A percentile compares a stretch with the other conserved stretches of the same genome.
These are phyloP conservation scores for Cyberlindnera galapagoensis DNA, from an alignment of 805 yeast species.

Conservation along the genomic window DNA sequence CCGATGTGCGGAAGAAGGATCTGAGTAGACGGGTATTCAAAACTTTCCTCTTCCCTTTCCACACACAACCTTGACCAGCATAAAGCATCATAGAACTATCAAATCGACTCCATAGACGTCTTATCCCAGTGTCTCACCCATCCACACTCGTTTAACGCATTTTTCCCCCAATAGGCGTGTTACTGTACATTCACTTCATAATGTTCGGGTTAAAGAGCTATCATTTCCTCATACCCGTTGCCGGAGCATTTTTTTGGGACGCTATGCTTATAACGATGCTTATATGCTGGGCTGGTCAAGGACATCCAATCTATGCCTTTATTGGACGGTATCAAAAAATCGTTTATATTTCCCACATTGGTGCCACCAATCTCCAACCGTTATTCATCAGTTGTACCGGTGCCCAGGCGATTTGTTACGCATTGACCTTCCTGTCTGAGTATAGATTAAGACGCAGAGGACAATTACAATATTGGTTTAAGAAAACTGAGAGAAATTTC, in stretches of 20 bases:
- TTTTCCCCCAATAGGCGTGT: too few species aligned
- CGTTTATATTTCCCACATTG: constrained; percentile 79
- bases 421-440: constrained; percentile 58
- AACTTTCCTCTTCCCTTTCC: too few species aligned
- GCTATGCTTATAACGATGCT: constrained; percentile 83
- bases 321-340: constrained; percentile 40
- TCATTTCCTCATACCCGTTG: constrained; percentile 54
- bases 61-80: too few species aligned
- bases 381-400: constrained; percentile 75
- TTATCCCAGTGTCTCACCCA: too few species aligned
- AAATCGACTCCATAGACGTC: too few species aligned
- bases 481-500: constrained; percentile 31
- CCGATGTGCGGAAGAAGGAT: too few species aligned
- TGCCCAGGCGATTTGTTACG: constrained; percentile 69
- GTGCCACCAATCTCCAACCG: constrained; percentile 82
- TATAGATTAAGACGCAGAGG: constrained; percentile 51
- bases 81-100: too few species aligned
- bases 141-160: too few species aligned
- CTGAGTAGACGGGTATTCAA: too few species aligned
- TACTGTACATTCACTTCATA: too few species aligned
- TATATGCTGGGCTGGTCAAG: constrained; percentile 73
- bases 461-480: constrained; percentile 39
- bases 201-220: constrained; percentile 29
- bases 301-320: constrained; percentile 62
- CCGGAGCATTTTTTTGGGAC: constrained; percentile 74